phyloP scores from a whole-genome alignment of 169 alveolate genomes.

The Plasmodium coatneyi region DNA sequence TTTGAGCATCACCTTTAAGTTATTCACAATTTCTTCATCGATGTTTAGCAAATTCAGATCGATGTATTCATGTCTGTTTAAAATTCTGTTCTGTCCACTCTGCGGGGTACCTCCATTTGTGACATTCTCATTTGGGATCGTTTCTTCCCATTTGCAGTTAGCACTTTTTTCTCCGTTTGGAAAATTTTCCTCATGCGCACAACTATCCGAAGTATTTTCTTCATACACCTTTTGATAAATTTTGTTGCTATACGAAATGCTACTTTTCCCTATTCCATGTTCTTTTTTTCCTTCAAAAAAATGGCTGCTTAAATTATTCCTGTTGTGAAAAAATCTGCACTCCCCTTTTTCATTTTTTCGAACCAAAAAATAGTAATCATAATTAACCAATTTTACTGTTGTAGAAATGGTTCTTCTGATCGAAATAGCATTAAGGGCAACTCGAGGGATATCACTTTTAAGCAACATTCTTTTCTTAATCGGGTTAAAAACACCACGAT shows the following conservation, averaged over 20 bases:
- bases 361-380: neutral
- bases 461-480: neutral
- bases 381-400: constrained; percentile 1
- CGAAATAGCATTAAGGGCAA: neutral
- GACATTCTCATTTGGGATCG: neutral
- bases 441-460: neutral
- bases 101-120: neutral
- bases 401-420: neutral
- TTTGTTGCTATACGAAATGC: constrained; percentile 4
- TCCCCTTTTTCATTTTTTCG: neutral
- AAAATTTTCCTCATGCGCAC: neutral
- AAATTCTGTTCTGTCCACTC: constrained; percentile 24
- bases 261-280: neutral
- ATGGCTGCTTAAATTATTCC: neutral
- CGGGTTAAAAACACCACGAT: neutral
- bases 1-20: constrained; percentile 37
- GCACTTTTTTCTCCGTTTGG: neutral
- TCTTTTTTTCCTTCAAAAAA: neutral
- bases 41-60: constrained; percentile 33
- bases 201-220: neutral
- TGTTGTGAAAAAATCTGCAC: neutral
- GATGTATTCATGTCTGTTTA: constrained; percentile 45
- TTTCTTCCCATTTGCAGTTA: neutral
- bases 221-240: neutral
- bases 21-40: constrained; percentile 61